These are phyloP conservation scores for Pythium myriotylum DNA, from an alignment of 352 stramenopile genomes.

Conservation along the genomic window DNA sequence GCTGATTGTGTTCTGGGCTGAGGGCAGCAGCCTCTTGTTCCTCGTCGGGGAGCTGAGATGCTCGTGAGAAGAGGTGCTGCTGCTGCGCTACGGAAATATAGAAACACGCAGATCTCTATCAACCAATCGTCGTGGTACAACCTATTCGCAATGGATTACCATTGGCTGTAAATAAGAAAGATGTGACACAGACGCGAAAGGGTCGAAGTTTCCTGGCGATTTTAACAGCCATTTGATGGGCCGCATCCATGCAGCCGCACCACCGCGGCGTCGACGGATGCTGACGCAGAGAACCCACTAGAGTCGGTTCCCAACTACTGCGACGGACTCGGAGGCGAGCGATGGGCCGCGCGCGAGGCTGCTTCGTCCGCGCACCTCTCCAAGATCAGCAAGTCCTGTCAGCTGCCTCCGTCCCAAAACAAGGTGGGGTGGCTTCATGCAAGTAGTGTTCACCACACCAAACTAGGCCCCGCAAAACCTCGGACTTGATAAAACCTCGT, in stretches of 20 bases:
- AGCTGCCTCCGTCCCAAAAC: constrained; percentile 11
- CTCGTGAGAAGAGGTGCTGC: neutral
- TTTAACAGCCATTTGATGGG: constrained; percentile 13
- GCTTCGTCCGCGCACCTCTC: constrained; percentile 3
- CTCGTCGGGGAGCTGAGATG: neutral
- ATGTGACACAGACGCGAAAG: constrained; percentile 17
- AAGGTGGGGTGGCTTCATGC: neutral
- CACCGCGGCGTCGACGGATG: neutral
- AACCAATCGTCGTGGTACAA: constrained; percentile 14
- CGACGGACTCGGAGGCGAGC: too few relatives aligned
- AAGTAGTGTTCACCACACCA: constrained; percentile 11
- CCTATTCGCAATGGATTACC: neutral
- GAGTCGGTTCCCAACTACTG: too few relatives aligned
- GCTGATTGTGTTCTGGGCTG: constrained; percentile 10
- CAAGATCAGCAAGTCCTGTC: constrained; percentile 4
- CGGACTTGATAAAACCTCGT: constrained; percentile 13
- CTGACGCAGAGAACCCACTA: neutral
- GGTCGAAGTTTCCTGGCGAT: constrained; percentile 13
- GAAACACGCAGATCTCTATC: constrained; percentile 8
- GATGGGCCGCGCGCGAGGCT: too few relatives aligned
- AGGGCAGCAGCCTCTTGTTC: neutral
- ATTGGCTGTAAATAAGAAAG: constrained; percentile 12
- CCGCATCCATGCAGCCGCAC: constrained; percentile 11
- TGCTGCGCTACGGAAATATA: constrained; percentile 9
- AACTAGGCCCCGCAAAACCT: neutral